Evolutionary conservation across 2,329 filamentous ascomycete species (phyloP).

Genomic region (Cucurbitaria berberidis): DNA sequence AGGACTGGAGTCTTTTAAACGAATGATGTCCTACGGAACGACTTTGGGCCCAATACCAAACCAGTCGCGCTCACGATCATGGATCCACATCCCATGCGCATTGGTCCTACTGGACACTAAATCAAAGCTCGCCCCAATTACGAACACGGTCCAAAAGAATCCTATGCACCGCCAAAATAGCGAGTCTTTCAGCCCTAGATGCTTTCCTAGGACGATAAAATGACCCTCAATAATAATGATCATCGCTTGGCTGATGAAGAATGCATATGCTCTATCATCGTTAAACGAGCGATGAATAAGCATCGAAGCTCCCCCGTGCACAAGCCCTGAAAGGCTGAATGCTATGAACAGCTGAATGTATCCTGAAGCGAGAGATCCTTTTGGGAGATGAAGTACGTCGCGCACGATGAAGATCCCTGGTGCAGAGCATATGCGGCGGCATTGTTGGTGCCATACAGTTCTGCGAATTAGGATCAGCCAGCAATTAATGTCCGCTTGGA

Average conservation of each 20-base stretch:
- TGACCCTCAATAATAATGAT: constrained; percentile 41
- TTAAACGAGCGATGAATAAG: constrained; percentile 15
- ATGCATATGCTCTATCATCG: constrained; percentile 21
- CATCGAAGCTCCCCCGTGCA: constrained; percentile 28
- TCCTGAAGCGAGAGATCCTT: constrained; percentile 36
- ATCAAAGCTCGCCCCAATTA: constrained; percentile 20
- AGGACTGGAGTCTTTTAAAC: not conserved
- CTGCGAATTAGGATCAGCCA: constrained; percentile 7
- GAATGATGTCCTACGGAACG: not conserved
- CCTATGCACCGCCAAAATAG: constrained; percentile 27
- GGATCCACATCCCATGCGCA: constrained; percentile 29
- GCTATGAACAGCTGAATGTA: constrained; percentile 38
- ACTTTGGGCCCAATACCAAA: constrained; percentile 29
- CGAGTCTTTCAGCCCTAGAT: constrained; percentile 21
- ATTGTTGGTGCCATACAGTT: constrained; percentile 35
- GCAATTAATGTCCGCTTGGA: not conserved
- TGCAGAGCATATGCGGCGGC: constrained; percentile 25
- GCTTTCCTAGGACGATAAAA: constrained; percentile 29
- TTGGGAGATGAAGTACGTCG: constrained; percentile 25
- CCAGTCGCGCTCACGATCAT: constrained; percentile 19
- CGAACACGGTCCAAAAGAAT: constrained; percentile 27
- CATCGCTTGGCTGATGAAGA: constrained; percentile 32
- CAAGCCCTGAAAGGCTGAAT: constrained; percentile 26
- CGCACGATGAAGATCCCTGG: constrained; percentile 24
- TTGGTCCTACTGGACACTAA: constrained; percentile 10